Evolutionary conservation across 495 filamentous ascomycete genomes (phyloP), one percentile per base, ranked within the genome.

Genomic region (Geoglossum glabrum): DNA sequence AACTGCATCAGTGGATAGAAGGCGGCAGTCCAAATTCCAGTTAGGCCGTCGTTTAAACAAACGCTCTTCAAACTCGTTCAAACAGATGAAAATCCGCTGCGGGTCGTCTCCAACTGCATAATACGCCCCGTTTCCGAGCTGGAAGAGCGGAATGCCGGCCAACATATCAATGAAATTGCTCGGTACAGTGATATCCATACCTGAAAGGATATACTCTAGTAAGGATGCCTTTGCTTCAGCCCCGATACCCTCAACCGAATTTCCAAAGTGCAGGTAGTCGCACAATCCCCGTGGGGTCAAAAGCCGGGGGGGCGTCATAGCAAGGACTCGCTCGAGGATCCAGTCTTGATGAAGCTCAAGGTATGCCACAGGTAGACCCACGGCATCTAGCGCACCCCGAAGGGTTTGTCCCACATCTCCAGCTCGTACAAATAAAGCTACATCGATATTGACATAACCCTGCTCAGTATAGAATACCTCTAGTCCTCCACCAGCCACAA

Each of bases 41-140:
- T 34, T 11, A 34, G 31, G 31, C 11, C 31, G 31, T 11, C 5
- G 31, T 11, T 11, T 5, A 34, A 34, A 34, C 31, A 34, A 34
- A 34, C 11, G 5, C 31, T 11, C 11, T 11, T 34, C 31, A 5
- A 34, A 11, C 31, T 34, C 31, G 11, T 34, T 11, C 31, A 34
- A 34, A 11, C 31, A 34, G 31, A 34, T 11, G 31, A 34, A 34
- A 5, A 34, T 34, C 31, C 31, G 31, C 5, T 5, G 31, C 5
- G 11, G 5, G 31, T 34, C 31, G 11, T 11, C 11, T 34, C 31
- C 31, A 11, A 34, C 31, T 11, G 31, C 31, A 5, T 34, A 5
- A 34, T 34, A 34, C 11, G 59, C 49, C 13, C 61, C 56, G 23
- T 59, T 58, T 34, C 54, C 61, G 49, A 60, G 38, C 9, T 50